phyloP scores from a whole-genome alignment of 768 basidiomycete genomes.

The Cystobasidium onofrii region DNA sequence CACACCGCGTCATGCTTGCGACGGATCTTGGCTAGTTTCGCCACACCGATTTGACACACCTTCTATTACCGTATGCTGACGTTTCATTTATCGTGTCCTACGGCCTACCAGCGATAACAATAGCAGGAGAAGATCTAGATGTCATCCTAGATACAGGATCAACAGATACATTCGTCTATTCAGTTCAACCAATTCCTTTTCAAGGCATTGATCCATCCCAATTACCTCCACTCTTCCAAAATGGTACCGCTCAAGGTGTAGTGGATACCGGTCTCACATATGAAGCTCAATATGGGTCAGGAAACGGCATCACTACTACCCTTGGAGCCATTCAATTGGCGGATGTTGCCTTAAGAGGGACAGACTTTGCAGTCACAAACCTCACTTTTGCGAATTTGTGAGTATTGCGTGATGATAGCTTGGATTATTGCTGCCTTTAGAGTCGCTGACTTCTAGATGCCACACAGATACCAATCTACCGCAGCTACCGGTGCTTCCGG shows the following conservation, averaged over 20 bases:
- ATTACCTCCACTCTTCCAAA: conserved; percentile 16
- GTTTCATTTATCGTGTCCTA: not conserved
- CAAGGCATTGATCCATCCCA: not conserved
- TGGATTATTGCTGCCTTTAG: no score
- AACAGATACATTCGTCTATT: conserved; percentile 19
- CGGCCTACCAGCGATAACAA: not conserved
- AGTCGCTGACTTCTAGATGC: no score
- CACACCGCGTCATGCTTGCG: not conserved
- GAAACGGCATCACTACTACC: conserved; percentile 8
- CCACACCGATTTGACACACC: not conserved
- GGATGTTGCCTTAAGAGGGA: conserved; percentile 1
- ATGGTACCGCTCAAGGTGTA: not conserved
- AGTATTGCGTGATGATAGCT: not conserved
- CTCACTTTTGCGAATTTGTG: conserved; percentile 14
- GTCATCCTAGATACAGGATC: conserved; percentile 22
- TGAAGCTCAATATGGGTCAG: conserved; percentile 15
- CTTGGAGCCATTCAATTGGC: conserved; percentile 1
- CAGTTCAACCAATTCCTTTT: not conserved
- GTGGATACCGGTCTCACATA: conserved; percentile 1
- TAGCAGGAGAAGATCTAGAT: conserved; percentile 28
- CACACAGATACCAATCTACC: conserved; percentile 10
- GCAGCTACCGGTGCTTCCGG: conserved; percentile 21
- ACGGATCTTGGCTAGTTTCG: not conserved
- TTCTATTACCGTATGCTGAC: not conserved
- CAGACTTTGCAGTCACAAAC: conserved; percentile 14